These are phyloP conservation scores for Collybia sp. DNA, from an alignment of 768 basidiomycete genomes.

Conservation along the genomic window DNA sequence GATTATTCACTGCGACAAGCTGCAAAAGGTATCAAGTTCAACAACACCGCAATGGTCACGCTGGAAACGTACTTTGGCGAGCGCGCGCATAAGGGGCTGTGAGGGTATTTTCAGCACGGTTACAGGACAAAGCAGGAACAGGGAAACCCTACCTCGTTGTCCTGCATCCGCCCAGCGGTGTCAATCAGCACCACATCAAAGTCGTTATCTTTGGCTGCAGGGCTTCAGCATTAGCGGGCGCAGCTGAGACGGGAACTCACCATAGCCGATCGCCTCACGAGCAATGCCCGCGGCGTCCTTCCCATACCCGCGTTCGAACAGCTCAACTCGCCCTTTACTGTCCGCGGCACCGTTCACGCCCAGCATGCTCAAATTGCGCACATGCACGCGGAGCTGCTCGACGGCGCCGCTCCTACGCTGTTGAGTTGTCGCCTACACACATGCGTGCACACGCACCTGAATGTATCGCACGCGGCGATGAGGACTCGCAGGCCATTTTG, in stretches of 20 bases:
- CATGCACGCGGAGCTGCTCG: slow-evolving; percentile 95
- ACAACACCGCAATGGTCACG: not conserved
- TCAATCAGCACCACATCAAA: slow-evolving; percentile 98
- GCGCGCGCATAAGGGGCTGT: slow-evolving; percentile 92
- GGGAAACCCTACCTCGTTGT: slow-evolving; percentile 74
- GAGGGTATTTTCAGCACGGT: slow-evolving; percentile 6
- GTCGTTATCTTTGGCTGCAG: slow-evolving; percentile 74
- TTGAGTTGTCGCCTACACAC: slow-evolving; percentile 1
- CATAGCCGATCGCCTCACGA: slow-evolving; percentile 89
- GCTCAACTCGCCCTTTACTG: slow-evolving; percentile 78
- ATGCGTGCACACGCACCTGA: slow-evolving; percentile 50
- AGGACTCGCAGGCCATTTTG: slow-evolving; percentile 92
- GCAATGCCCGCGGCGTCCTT: slow-evolving; percentile 99
- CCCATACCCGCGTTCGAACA: slow-evolving; percentile 95
- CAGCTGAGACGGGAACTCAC: slow-evolving; percentile 33
- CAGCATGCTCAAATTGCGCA: slow-evolving; percentile 88
- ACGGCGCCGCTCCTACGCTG: slow-evolving; percentile 83
- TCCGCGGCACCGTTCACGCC: slow-evolving; percentile 61
- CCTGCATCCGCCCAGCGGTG: slow-evolving; percentile 98
- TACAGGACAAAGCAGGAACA: not conserved
- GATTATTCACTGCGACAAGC: slow-evolving; percentile 90
- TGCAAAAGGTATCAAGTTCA: slow-evolving; percentile 20
- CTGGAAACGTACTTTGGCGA: slow-evolving; percentile 73
- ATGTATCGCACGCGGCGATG: slow-evolving; percentile 98
- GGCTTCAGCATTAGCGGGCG: not conserved